Evolutionary conservation across 2,329 filamentous ascomycete species (phyloP), one percentile per base, ranked within the genome.

Genomic region (Aspergillus latus): DNA sequence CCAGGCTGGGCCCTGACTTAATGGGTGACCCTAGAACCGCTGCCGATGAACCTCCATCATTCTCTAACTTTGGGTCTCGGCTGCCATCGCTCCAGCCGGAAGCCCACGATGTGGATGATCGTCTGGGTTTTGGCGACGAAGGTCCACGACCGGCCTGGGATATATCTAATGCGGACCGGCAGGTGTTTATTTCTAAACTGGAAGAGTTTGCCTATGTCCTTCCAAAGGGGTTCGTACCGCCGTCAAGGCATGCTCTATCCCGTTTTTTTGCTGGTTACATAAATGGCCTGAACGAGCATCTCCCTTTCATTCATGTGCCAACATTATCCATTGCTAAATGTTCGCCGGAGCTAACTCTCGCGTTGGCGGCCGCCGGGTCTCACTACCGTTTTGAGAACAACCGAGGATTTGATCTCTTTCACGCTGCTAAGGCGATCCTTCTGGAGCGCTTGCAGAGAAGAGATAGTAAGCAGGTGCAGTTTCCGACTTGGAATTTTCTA

Each of bases 371-470:
- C 13, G 76, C 79, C 6, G 77, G 77, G 3, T 78, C 76, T 36
- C 77, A 79, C 61, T 79, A 79, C 59, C 70, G 77, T 37, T 79
- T 79, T 59, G 77, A 79, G 64, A 78, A 78, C 54, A 75, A 68
- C 56, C 72, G 79, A 49, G 82, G 80, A 0, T 81, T 84, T 37
- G 78, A 83, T 44, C 73, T 85, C 2, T 85, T 84, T 63, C 80
- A 82, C 65, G 80, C 81, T 10, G 80, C 81, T 9, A 82, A 81
- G 62, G 75, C 80, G 7, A 80, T 86, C 34, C 73, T 83, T 34
- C 72, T 77, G 1, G 76, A 82, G 61, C 77, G 81, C 15, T 78
- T 84, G 39, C 75, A 78, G 42, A 73, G 77, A 56, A 72, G 78
- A 54, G 80, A 83, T 60, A 76, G 78, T 48, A 76, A 76, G 37